These are phyloP conservation scores for Boletus reticulatus DNA, from an alignment of 768 basidiomycete species.

Conservation along the genomic window DNA sequence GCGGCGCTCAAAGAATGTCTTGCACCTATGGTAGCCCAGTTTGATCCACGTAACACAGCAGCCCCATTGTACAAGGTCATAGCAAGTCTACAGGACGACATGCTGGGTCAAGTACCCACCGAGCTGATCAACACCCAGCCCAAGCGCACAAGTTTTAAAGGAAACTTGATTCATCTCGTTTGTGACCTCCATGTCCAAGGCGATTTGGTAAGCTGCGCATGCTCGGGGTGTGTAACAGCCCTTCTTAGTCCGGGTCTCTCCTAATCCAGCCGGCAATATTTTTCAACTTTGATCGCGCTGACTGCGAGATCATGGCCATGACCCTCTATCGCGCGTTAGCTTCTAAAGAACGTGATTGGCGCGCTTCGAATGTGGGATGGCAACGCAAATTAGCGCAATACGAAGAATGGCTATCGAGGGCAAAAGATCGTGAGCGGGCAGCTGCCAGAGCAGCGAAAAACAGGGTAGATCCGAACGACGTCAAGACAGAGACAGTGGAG, in stretches of 20 bases:
- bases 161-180: conserved; percentile 50
- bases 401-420: conserved; percentile 45
- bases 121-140: conserved; percentile 35
- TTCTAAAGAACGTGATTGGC: conserved; percentile 50
- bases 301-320: conserved; percentile 54
- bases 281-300: conserved; percentile 61
- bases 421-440: conserved; percentile 49
- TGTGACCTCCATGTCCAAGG: conserved; percentile 54
- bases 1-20: conserved; percentile 46
- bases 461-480: conserved; percentile 33
- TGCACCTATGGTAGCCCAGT: conserved; percentile 33
- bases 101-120: conserved; percentile 23
- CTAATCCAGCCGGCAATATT: conserved; percentile 56
- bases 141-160: conserved; percentile 27
- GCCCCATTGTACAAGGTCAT: conserved; percentile 41
- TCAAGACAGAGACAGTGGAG: conserved; percentile 17
- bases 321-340: conserved; percentile 37
- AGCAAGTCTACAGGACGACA: conserved; percentile 38
- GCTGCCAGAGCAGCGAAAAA: conserved; percentile 40
- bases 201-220: conserved; percentile 45
- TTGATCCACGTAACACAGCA: conserved; percentile 33
- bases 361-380: conserved; percentile 45
- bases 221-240: background rate
- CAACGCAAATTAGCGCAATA: conserved; percentile 47
- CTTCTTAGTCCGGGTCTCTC: background rate